Evolutionary conservation across 257 asterid species (phyloP), one percentile per base, ranked within the genome.

Genomic region (Paraleonurus japonicus): DNA sequence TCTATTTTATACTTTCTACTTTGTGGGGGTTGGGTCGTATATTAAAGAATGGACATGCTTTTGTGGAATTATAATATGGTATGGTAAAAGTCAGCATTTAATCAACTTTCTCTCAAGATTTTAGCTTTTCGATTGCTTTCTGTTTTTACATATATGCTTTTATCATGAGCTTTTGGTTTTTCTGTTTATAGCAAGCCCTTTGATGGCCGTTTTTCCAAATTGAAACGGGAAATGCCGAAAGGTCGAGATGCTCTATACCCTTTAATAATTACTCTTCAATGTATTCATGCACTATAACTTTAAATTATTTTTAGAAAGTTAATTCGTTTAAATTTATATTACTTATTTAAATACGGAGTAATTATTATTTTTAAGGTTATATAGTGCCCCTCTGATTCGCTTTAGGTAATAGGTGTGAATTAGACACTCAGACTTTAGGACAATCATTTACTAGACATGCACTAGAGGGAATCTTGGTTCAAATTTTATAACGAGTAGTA

Each of bases 151-250:
- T 5, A 45, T 50, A 43, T 61, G 61, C 76, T 76, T 69, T 60
- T 51, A 20, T 39, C 20, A 41, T 20, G 47, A 63, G 68, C 73
- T 70, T 71, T 70, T 55, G 37, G 19, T 13, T 53, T 76, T 16
- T 50, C 81, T 76, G 77, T 71, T 70, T 76, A 71, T 71, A 26
- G 77, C 74, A 45, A 62, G 17, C 22, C 65, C 20, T 30, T 55
- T 39, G 8, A 62, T 35, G 70, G n/a, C 70, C 60, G 23, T 16
- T 67, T 73, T 45, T 57, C 54, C 33, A n/a, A 55, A 65, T 65
- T 58, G 13, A 27, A 64, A 5, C 47, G 16, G 30, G 59, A 73
- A 65, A 65, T 37, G 67, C 65, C 72, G 61, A 73, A 55, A 73
- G 67, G 20, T 74, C 62, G 57, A 65, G 30, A 59, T 58, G n/a